Base-by-base conservation (phyloP, 305 asterid species). In the Fraxinus sp. region DNA sequence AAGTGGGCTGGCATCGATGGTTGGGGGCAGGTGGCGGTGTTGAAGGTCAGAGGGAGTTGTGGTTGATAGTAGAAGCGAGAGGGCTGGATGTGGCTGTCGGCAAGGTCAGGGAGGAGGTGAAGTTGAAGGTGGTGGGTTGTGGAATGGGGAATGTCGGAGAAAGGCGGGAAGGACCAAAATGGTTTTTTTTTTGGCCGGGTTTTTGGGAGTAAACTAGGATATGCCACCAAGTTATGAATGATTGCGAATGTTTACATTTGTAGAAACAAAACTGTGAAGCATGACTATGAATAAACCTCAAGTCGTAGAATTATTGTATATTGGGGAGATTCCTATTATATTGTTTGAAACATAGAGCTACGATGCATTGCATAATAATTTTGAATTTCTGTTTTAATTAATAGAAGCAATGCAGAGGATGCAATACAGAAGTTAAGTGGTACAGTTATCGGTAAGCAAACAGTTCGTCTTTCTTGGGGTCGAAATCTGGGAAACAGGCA, bases 381-480 rank as follows among this genome's bases (percentile, higher is more conserved):
- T 81, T 16, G 14, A 49, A 72, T 81, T 52, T 70, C 62, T 57
- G 64, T 86, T 52, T 66, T 68, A 39, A 83, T 91, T 28, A 28
- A 30, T 30, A 95, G 98, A 87, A 91, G 86, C 89, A 88, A 81
- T 7, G 98, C 98, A 14, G 98, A 93, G 90, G 97, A 93, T 22
- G 97, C 98, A 30, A 89, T 95, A 84, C 88, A 91, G 90, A 93
- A 92, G 85, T 89, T 92, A 80, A 95, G 92, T 79, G 98, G 98
- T 57, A 41, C 95, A 22, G 87, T 87, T 82, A 92, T 93, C 9
- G 98, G 98, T 77, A 92, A 92, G 87, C 96, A 95, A 90, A 92
- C 93, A 22, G 98, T 95, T 77, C 98, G 98, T 64, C 95, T 95
- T 83, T 95, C 98, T 77, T 95, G 98, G 98, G 98, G 98, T 59